Evolutionary conservation across 495 filamentous ascomycete genomes (phyloP).

Genomic region (Poronia punctata): DNA sequence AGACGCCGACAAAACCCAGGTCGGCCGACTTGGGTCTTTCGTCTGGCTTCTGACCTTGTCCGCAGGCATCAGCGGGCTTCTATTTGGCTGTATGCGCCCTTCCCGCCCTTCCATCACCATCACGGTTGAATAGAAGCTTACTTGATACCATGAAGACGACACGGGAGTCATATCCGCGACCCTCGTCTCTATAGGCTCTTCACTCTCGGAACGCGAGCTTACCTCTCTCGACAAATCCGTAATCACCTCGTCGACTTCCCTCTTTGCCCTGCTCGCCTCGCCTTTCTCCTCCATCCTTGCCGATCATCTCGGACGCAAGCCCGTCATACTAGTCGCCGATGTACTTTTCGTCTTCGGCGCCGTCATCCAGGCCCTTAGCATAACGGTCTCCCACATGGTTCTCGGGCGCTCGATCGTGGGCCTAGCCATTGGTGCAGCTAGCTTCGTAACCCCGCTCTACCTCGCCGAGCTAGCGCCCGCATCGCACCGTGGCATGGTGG

Average conservation of each 20-base stretch:
- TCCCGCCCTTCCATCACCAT: neutral
- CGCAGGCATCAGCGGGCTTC: slow-evolving; percentile 75
- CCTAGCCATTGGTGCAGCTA: slow-evolving; percentile 73
- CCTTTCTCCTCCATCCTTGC: slow-evolving; percentile 70
- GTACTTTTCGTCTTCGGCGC: slow-evolving; percentile 70
- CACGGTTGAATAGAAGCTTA: neutral
- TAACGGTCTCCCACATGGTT: slow-evolving; percentile 63
- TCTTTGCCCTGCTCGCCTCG: slow-evolving; percentile 73
- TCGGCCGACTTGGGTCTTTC: slow-evolving; percentile 31
- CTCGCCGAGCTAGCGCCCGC: slow-evolving; percentile 81
- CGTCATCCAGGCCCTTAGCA: slow-evolving; percentile 58
- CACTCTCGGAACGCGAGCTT: slow-evolving; percentile 61
- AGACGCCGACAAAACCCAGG: slow-evolving; percentile 8
- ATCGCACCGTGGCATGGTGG: slow-evolving; percentile 63
- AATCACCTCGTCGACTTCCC: slow-evolving; percentile 73
- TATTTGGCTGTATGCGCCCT: slow-evolving; percentile 75
- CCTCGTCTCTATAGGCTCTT: slow-evolving; percentile 67
- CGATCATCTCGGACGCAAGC: slow-evolving; percentile 65
- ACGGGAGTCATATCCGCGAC: slow-evolving; percentile 90
- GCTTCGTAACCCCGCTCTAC: slow-evolving; percentile 76
- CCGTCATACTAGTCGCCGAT: slow-evolving; percentile 74
- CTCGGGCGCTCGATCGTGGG: slow-evolving; percentile 74
- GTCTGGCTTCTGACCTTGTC: slow-evolving; percentile 73
- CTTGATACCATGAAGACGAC: slow-evolving; percentile 45
- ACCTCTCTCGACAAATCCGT: slow-evolving; percentile 74